Evolutionary conservation across 2,329 filamentous ascomycete species (phyloP).

Genomic region (Fragosphaeria purpurea): DNA sequence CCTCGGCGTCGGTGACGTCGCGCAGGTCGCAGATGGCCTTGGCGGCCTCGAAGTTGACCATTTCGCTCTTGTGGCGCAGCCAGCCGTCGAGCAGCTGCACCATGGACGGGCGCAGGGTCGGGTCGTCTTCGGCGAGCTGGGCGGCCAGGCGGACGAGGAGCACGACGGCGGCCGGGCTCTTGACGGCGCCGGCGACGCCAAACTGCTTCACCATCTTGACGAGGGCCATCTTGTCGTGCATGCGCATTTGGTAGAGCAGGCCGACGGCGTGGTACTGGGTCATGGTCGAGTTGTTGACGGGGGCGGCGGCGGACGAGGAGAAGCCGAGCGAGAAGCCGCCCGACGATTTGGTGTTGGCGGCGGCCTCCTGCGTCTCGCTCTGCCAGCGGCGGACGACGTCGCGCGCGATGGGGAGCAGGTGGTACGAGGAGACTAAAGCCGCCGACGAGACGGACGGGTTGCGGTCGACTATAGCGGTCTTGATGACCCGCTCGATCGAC

Average conservation of each 20-base stretch:
- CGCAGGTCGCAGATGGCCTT: conserved; percentile 95
- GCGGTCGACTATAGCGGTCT: conserved; percentile 98
- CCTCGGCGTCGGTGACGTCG: conserved; percentile 85
- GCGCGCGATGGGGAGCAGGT: conserved; percentile 88
- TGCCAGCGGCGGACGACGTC: conserved; percentile 97
- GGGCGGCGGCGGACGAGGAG: conserved; percentile 54
- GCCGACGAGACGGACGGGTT: conserved; percentile 95
- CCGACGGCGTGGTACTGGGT: conserved; percentile 98
- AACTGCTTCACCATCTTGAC: conserved; percentile 99
- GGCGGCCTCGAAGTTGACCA: conserved; percentile 98
- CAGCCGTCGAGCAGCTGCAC: conserved; percentile 93
- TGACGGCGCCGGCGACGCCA: conserved; percentile 79
- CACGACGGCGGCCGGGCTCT: conserved; percentile 86
- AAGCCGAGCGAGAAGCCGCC: conserved; percentile 88
- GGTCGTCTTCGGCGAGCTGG: conserved; percentile 88
- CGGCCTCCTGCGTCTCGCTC: conserved; percentile 95
- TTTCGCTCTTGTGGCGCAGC: conserved; percentile 97
- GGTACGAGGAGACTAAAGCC: conserved; percentile 92
- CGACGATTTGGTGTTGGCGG: conserved; percentile 78
- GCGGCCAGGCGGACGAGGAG: conserved; percentile 88
- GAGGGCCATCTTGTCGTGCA: conserved; percentile 93
- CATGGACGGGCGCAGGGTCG: conserved; percentile 85
- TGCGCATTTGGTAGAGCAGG: conserved; percentile 93
- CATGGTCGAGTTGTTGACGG: conserved; percentile 93
- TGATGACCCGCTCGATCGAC: conserved; percentile 96